These are phyloP conservation scores for Angophora floribunda DNA, from an alignment of 345 rosid genomes.

Conservation along the genomic window DNA sequence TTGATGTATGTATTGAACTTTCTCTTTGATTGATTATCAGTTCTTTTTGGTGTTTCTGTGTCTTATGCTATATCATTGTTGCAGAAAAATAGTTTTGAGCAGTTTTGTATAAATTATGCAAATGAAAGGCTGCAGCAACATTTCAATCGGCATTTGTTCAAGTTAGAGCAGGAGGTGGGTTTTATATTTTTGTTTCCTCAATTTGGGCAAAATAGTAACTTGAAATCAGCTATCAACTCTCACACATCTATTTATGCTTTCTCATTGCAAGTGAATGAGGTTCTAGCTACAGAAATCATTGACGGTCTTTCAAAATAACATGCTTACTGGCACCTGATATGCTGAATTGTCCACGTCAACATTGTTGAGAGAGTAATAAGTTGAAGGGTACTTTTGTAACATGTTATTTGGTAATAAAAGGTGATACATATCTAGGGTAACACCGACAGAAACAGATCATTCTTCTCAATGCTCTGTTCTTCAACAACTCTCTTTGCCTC, in stretches of 20 bases:
- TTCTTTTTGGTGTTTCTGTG: not conserved
- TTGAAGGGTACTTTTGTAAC: not conserved
- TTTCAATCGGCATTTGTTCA: conserved; percentile 94
- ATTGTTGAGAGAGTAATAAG: not conserved
- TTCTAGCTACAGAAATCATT: not conserved
- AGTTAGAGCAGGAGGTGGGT: conserved; percentile 94
- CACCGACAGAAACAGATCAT: not conserved
- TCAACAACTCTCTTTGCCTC: not conserved
- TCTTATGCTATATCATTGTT: conserved; percentile 7
- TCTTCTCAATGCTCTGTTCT: not conserved
- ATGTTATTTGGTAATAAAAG: not conserved
- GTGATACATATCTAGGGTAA: not conserved
- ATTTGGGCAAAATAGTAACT: not conserved
- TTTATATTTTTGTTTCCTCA: not conserved
- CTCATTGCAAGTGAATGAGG: not conserved
- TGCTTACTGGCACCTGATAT: not conserved
- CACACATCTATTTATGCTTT: not conserved
- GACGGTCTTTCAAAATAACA: not conserved
- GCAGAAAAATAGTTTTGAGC: conserved; percentile 99
- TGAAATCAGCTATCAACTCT: not conserved
- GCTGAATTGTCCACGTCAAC: not conserved
- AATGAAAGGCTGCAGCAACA: conserved; percentile 99
- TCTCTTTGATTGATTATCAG: not conserved
- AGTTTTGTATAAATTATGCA: conserved; percentile 97
- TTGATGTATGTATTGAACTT: conserved; percentile 50